phyloP scores from a whole-genome alignment of 371 early-diverging fungal species.

The Mucor mucedo region DNA sequence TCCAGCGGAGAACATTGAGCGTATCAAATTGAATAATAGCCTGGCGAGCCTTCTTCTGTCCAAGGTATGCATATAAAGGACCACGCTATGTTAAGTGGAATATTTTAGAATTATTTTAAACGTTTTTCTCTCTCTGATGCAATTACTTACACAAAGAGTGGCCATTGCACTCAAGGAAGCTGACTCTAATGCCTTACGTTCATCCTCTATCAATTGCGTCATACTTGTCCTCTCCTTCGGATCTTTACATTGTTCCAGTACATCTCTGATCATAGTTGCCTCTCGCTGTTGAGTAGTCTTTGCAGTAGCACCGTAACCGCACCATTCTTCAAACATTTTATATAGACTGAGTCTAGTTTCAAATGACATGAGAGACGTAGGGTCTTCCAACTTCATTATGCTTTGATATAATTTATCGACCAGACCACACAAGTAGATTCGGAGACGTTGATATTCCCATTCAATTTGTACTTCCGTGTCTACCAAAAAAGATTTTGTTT shows the following conservation, averaged over 20 bases:
- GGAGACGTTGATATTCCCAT: slow-evolving; percentile 87
- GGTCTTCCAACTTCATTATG: slow-evolving; percentile 51
- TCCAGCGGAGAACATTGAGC: slow-evolving; percentile 65
- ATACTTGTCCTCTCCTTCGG: slow-evolving; percentile 65
- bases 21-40: slow-evolving; percentile 64
- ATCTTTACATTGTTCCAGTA: slow-evolving; percentile 80
- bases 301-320: slow-evolving; percentile 81
- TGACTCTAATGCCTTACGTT: slow-evolving; percentile 76
- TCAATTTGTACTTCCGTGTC: slow-evolving; percentile 79
- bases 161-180: slow-evolving; percentile 91
- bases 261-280: slow-evolving; percentile 72
- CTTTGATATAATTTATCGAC: slow-evolving; percentile 83
- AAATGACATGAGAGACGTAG: slow-evolving; percentile 71
- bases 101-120: background rate
- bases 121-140: background rate
- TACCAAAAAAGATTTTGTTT: slow-evolving; percentile 70
- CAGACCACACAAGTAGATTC: slow-evolving; percentile 86
- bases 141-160: slow-evolving; percentile 74
- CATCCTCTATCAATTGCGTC: slow-evolving; percentile 75
- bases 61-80: slow-evolving; percentile 70
- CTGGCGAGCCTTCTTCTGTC: slow-evolving; percentile 64
- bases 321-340: slow-evolving; percentile 91
- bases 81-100: slow-evolving; percentile 54
- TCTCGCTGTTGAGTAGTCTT: slow-evolving; percentile 72
- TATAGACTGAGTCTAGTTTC: slow-evolving; percentile 80